Conservation (phyloP, 352 stramenopile species). For the Phytopythium boreale region DNA sequence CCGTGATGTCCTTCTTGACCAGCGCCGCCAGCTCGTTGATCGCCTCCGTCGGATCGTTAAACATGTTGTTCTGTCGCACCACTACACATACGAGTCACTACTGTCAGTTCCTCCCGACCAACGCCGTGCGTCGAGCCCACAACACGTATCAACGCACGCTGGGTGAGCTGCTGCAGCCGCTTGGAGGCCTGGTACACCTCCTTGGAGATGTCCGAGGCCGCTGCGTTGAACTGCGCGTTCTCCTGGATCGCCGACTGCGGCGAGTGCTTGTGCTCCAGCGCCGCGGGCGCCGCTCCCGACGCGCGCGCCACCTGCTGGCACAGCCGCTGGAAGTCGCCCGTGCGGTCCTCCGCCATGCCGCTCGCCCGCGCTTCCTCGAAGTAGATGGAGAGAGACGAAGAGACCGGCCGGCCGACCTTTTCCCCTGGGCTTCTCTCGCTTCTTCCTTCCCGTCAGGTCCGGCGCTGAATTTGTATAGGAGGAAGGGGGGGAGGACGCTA, state of each 20-base stretch:
- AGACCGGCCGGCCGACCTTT: neutral
- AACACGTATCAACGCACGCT: constrained; percentile 33
- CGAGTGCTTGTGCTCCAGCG: constrained; percentile 42
- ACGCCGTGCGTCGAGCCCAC: neutral
- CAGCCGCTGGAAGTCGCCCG: constrained; percentile 61
- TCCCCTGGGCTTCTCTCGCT: neutral
- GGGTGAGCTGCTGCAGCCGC: constrained; percentile 75
- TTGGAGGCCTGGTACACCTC: constrained; percentile 81
- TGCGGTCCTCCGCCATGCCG: constrained; percentile 67
- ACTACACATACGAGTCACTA: constrained; percentile 26
- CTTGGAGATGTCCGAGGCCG: constrained; percentile 77
- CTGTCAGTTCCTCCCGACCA: neutral
- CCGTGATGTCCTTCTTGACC: constrained; percentile 86
- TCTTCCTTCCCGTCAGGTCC: neutral
- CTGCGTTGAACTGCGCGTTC: constrained; percentile 79
- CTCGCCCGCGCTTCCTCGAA: constrained; percentile 11
- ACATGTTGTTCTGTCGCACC: constrained; percentile 88
- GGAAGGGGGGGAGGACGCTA: neutral
- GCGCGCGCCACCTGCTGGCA: constrained; percentile 49
- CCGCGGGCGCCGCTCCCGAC: constrained; percentile 19
- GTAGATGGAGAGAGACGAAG: neutral
- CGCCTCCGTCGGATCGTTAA: constrained; percentile 79
- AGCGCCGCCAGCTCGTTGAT: constrained; percentile 82
- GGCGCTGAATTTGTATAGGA: neutral
- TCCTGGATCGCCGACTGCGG: constrained; percentile 51